Conservation (phyloP, 257 asterid genomes). For the Mitragyna speciosa region DNA sequence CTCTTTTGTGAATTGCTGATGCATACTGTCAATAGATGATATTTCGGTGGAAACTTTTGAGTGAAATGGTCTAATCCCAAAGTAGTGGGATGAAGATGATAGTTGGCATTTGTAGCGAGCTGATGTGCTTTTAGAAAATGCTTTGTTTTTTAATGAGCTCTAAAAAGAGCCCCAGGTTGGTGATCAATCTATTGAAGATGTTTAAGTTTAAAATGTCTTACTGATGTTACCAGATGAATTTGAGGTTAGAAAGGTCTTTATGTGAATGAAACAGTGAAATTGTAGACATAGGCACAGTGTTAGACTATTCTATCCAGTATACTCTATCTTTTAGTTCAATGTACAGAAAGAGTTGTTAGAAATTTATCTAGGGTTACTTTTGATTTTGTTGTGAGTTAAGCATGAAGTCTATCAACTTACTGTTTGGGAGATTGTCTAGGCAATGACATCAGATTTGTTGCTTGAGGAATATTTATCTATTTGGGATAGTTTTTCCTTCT, state of each 20-base stretch:
- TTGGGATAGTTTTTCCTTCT: background rate
- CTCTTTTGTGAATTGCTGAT: background rate
- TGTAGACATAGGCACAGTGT: background rate
- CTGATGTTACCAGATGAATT: background rate
- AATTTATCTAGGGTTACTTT: background rate
- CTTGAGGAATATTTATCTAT: background rate
- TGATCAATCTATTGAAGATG: background rate
- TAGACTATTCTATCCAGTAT: background rate
- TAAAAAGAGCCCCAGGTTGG: background rate
- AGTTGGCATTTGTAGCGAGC: background rate
- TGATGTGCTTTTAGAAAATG: background rate
- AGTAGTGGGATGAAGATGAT: background rate
- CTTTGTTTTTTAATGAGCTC: background rate
- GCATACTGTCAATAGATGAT: background rate
- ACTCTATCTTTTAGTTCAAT: conserved; percentile 1
- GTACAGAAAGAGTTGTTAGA: background rate
- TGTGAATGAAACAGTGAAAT: background rate
- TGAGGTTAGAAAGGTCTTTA: background rate
- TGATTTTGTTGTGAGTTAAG: background rate
- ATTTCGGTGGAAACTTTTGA: background rate
- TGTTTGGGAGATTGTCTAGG: background rate
- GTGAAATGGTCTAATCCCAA: background rate
- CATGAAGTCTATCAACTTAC: background rate
- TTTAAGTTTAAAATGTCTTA: background rate
- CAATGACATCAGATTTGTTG: background rate